Conservation (phyloP, 331 rosid species). For the Rosa hybrid region DNA sequence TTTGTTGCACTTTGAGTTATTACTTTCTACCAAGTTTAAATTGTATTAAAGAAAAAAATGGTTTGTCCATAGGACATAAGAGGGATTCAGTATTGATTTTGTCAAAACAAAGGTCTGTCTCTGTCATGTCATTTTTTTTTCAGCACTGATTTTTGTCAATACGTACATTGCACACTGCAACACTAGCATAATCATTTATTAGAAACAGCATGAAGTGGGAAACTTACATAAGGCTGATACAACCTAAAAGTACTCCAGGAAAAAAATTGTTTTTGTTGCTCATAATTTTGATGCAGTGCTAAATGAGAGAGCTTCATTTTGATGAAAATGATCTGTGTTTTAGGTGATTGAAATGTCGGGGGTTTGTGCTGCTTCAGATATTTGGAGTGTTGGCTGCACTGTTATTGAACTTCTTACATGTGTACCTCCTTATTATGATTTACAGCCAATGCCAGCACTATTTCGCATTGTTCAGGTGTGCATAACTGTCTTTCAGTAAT, state of each 20-base stretch:
- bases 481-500: constrained; percentile 13
- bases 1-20: neutral
- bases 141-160: neutral
- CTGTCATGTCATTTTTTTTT: neutral
- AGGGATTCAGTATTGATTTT: neutral
- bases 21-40: neutral
- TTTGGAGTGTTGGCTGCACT: constrained; percentile 99
- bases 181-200: neutral
- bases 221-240: neutral
- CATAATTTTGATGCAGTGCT: neutral
- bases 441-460: constrained; percentile 99
- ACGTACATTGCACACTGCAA: neutral
- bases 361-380: constrained; percentile 99
- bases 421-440: constrained; percentile 95
- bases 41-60: neutral
- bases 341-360: constrained; percentile 99
- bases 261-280: neutral
- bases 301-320: constrained; percentile 13
- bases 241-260: neutral
- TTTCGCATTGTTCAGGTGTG: constrained; percentile 97
- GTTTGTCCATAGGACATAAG: neutral
- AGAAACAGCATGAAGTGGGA: neutral
- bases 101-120: neutral
- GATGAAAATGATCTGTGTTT: constrained; percentile 36
- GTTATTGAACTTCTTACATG: constrained; percentile 99